Conservation (phyloP, 345 rosid species). For the Pugionium dolabratum region DNA sequence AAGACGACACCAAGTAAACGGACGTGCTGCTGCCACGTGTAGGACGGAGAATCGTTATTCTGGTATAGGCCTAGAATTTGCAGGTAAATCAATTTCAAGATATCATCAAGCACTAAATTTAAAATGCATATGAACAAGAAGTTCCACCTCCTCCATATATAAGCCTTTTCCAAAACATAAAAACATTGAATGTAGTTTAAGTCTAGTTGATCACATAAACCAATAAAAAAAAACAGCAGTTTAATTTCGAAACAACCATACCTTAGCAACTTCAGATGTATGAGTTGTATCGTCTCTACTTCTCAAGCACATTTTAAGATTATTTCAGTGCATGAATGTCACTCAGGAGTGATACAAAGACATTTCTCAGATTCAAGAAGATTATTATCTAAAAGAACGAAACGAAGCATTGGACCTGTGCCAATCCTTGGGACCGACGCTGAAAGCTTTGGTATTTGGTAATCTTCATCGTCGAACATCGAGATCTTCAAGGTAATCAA, state of each 20-base stretch:
- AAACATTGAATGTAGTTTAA: background rate
- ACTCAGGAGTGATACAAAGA: conserved; percentile 27
- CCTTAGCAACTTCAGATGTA: conserved; percentile 89
- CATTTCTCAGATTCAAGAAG: background rate
- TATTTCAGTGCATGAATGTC: conserved; percentile 64
- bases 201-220: background rate
- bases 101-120: too few species aligned
- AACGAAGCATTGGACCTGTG: conserved; percentile 46
- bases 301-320: conserved; percentile 85
- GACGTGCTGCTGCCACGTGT: conserved; percentile 29
- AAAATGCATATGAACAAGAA: conserved; percentile 38
- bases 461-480: conserved; percentile 78
- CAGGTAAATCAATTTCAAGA: too few species aligned
- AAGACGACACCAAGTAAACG: background rate
- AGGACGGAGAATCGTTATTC: background rate
- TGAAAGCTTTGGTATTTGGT: conserved; percentile 59
- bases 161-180: conserved; percentile 49
- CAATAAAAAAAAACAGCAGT: background rate
- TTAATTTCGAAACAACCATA: conserved; percentile 25
- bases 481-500: conserved; percentile 71
- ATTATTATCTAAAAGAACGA: background rate
- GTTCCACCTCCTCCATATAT: conserved; percentile 82
- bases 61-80: too few species aligned
- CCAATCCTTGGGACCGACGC: conserved; percentile 63
- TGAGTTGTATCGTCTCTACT: conserved; percentile 61